Percentiles rank a stretch among this genome's conserved stretches.
Evolutionary conservation across 352 stramenopile species (phyloP).

Genomic region (Phytophthora palmivora): DNA sequence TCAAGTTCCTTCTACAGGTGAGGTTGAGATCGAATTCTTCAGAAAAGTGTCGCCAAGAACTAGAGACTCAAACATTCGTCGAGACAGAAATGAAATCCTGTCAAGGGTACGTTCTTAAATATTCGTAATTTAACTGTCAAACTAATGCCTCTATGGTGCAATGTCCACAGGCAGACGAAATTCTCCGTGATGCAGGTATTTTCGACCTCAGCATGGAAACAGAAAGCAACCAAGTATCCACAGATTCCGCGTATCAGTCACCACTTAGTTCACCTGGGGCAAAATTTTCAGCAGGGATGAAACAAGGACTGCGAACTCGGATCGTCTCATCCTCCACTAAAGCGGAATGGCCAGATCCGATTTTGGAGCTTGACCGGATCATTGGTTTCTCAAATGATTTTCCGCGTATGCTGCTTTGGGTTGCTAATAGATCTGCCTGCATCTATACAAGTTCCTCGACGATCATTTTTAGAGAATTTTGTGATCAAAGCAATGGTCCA

Average conservation of each 20-base stretch:
- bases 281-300: conserved; percentile 17
- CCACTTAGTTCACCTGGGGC: conserved; percentile 10
- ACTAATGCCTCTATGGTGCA: background rate
- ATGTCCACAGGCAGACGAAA: conserved; percentile 47
- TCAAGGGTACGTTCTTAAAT: conserved; percentile 32
- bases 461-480: conserved; percentile 62
- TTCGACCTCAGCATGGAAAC: conserved; percentile 22
- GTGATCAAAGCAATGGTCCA: conserved; percentile 5
- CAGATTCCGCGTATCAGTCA: conserved; percentile 11
- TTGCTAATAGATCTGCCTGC: conserved; percentile 50
- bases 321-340: conserved; percentile 40
- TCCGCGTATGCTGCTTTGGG: conserved; percentile 56
- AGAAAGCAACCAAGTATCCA: conserved; percentile 16
- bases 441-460: conserved; percentile 73
- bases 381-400: conserved; percentile 69
- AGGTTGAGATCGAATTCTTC: conserved; percentile 10
- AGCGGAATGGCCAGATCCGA: conserved; percentile 70
- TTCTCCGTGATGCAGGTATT: conserved; percentile 51
- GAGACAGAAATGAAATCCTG: conserved; percentile 44
- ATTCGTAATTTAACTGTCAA: background rate
- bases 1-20: background rate
- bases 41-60: conserved; percentile 26
- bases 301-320: conserved; percentile 12
- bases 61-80: conserved; percentile 39
- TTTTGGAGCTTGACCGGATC: conserved; percentile 64